phyloP scores from a whole-genome alignment of 2,329 filamentous ascomycete genomes.

The Pyricularia pennisetigena region DNA sequence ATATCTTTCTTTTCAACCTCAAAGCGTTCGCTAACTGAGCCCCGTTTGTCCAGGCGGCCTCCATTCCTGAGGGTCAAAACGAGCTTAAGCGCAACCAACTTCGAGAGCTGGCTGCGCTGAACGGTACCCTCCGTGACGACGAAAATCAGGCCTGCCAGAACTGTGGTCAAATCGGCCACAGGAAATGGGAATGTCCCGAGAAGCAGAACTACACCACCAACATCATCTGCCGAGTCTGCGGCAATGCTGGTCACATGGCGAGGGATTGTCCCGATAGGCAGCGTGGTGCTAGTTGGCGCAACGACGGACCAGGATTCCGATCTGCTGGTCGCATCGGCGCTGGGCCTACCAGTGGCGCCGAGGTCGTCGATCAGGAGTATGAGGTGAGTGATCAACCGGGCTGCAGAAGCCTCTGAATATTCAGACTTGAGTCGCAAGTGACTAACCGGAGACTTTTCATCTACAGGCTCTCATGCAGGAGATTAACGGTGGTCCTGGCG shows the following conservation, averaged over 20 bases:
- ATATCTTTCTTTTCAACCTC: not conserved
- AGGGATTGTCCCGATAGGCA: slow-evolving; percentile 94
- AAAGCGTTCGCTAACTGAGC: slow-evolving; percentile 12
- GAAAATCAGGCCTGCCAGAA: slow-evolving; percentile 99
- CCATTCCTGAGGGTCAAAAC: slow-evolving; percentile 96
- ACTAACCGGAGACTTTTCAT: not conserved
- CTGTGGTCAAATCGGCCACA: slow-evolving; percentile 95
- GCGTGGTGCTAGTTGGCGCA: slow-evolving; percentile 85
- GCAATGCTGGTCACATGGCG: slow-evolving; percentile 96
- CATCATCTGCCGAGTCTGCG: slow-evolving; percentile 97
- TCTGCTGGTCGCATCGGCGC: slow-evolving; percentile 56
- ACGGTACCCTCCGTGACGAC: slow-evolving; percentile 97
- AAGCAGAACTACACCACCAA: slow-evolving; percentile 98
- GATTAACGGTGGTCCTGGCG: slow-evolving; percentile 63
- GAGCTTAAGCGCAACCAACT: slow-evolving; percentile 98
- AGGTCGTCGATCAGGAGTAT: slow-evolving; percentile 88
- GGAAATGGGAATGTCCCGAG: slow-evolving; percentile 97
- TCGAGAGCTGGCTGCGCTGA: slow-evolving; percentile 91
- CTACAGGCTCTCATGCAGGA: slow-evolving; percentile 91
- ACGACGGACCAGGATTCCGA: slow-evolving; percentile 44
- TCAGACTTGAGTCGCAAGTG: not conserved
- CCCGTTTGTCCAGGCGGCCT: slow-evolving; percentile 61
- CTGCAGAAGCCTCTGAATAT: not conserved
- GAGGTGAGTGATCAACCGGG: slow-evolving; percentile 53
- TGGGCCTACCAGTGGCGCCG: slow-evolving; percentile 53